These are phyloP conservation scores for Tolypocladium endophyticum DNA, from an alignment of 2,329 filamentous ascomycete species.

Conservation along the genomic window DNA sequence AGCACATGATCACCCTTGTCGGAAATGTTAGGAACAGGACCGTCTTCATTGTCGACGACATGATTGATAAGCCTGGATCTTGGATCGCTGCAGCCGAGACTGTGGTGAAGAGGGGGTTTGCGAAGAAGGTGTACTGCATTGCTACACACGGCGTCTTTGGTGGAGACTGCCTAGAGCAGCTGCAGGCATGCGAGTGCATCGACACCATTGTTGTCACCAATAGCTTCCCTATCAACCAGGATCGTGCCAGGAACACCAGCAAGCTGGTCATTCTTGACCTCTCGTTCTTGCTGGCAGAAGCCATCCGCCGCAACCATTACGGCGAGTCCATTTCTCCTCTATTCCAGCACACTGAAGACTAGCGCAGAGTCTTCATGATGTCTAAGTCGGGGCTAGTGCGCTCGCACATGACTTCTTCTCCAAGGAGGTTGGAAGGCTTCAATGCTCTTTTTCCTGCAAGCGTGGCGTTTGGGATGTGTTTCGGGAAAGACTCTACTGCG, in stretches of 20 bases:
- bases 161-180: conserved; percentile 76
- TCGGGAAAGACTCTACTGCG: background rate
- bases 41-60: conserved; percentile 94
- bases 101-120: conserved; percentile 82
- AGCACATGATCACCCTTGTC: conserved; percentile 96
- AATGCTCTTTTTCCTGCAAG: conserved; percentile 1
- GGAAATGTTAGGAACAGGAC: conserved; percentile 82
- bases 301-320: conserved; percentile 92
- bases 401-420: background rate
- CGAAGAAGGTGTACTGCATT: conserved; percentile 94
- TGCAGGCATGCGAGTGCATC: conserved; percentile 89
- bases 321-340: conserved; percentile 69
- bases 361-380: conserved; percentile 10
- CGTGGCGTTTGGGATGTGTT: conserved; percentile 2
- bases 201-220: conserved; percentile 93
- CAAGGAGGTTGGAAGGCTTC: background rate
- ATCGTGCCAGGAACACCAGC: conserved; percentile 57
- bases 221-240: conserved; percentile 81
- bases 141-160: conserved; percentile 94
- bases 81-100: conserved; percentile 98
- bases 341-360: conserved; percentile 57
- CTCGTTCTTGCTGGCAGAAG: conserved; percentile 78
- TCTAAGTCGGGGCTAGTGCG: background rate
- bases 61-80: conserved; percentile 94
- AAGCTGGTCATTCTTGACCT: conserved; percentile 89